A percentile compares a stretch with the other conserved stretches of the same genome.
Conservation (phyloP, 768 basidiomycete genomes). For the Lactarius hatsudake region DNA sequence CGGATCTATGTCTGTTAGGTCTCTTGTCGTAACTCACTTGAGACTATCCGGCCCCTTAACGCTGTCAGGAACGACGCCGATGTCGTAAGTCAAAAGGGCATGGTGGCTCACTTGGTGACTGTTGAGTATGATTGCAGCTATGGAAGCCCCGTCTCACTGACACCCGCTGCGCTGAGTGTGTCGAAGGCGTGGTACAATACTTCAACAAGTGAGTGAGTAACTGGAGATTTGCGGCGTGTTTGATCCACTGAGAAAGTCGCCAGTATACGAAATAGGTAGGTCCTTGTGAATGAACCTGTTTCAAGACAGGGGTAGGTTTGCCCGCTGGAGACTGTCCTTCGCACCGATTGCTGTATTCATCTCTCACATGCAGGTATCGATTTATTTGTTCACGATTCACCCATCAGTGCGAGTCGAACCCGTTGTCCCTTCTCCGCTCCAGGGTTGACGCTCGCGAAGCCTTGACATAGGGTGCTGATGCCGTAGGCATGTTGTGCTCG, state of each 20-base stretch:
- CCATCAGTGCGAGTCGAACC: conserved; percentile 58
- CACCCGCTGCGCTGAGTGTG: conserved; percentile 72
- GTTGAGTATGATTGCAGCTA: conserved; percentile 41
- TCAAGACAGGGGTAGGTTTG: conserved; percentile 55
- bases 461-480: conserved; percentile 78
- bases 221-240: not conserved
- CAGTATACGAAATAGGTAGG: conserved; percentile 79
- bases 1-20: conserved; percentile 84
- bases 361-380: conserved; percentile 47
- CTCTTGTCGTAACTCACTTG: conserved; percentile 79
- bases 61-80: conserved; percentile 55
- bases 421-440: conserved; percentile 14
- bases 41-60: conserved; percentile 60
- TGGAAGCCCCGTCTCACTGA: conserved; percentile 59
- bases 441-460: conserved; percentile 38
- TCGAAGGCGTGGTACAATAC: conserved; percentile 68
- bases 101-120: not conserved
- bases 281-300: conserved; percentile 48
- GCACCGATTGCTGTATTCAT: conserved; percentile 16
- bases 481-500: conserved; percentile 67
- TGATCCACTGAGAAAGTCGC: conserved; percentile 4
- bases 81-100: conserved; percentile 49
- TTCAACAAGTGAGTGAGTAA: conserved; percentile 60
- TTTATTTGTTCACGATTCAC: conserved; percentile 77
- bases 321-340: conserved; percentile 12